Percentiles rank a stretch among this genome's conserved stretches.
These are phyloP conservation scores for Pseudogymnoascus sp. DNA, from an alignment of 2,329 filamentous ascomycete species.

Conservation along the genomic window DNA sequence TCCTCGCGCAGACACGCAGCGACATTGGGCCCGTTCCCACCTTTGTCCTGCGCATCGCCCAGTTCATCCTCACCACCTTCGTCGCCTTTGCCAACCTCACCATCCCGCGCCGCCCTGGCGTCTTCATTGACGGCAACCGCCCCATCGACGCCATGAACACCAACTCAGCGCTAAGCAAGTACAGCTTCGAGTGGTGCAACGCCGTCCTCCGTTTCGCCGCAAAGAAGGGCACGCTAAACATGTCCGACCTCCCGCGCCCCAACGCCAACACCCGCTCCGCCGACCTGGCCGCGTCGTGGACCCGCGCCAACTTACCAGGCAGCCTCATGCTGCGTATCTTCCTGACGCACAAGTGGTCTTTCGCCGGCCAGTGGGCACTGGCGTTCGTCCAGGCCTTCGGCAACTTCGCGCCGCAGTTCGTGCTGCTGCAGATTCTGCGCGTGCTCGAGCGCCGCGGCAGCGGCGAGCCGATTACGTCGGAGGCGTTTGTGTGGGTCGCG, in stretches of 20 bases:
- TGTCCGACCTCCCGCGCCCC: conserved; percentile 53
- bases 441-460: conserved; percentile 48
- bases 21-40: conserved; percentile 20
- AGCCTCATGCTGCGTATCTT: conserved; percentile 54
- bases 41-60: conserved; percentile 39
- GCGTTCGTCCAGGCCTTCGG: conserved; percentile 35
- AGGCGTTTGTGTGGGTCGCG: conserved; percentile 61
- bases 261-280: conserved; percentile 44
- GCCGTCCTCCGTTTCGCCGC: conserved; percentile 45
- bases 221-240: conserved; percentile 50
- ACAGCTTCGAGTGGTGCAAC: conserved; percentile 57
- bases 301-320: conserved; percentile 34
- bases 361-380: conserved; percentile 51
- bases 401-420: conserved; percentile 63
- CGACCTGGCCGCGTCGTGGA: conserved; percentile 44
- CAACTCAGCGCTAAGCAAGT: conserved; percentile 49
- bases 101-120: conserved; percentile 58
- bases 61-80: conserved; percentile 37
- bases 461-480: conserved; percentile 37
- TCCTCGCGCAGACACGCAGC: conserved; percentile 26
- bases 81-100: conserved; percentile 41
- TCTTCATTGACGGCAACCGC: conserved; percentile 45
- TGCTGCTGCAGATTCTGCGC: conserved; percentile 56
- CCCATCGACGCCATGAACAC: conserved; percentile 57
- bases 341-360: conserved; percentile 44